Percentiles rank a stretch among this genome's conserved stretches.
phyloP scores from a whole-genome alignment of 176 grass and related monocot genomes.

The Zoysia pacifica region DNA sequence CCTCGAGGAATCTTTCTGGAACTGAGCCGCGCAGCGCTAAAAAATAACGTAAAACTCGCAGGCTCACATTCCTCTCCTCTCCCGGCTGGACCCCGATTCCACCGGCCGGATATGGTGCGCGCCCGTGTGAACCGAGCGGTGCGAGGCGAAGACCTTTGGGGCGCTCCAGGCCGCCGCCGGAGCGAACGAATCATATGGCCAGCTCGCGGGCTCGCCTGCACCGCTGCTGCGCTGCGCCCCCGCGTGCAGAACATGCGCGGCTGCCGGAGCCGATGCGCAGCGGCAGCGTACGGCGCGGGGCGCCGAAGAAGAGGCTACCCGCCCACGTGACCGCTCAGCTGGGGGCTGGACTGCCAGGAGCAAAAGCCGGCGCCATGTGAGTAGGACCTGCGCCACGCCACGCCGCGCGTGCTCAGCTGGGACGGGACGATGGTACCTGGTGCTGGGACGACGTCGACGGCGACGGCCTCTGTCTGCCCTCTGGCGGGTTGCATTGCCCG shows the following conservation, averaged over 20 bases:
- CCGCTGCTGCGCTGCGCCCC: no score
- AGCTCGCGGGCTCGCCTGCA: no score
- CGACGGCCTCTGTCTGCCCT: neutral
- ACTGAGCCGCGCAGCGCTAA: slow-evolving; percentile 11
- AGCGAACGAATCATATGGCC: no score
- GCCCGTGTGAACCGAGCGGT: no score
- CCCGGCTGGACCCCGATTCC: neutral
- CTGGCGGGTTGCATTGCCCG: neutral
- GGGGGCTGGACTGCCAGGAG: neutral
- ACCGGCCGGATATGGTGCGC: neutral
- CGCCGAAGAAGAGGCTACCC: no score
- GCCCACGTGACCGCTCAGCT: slow-evolving; percentile 13
- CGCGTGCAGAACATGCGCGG: no score
- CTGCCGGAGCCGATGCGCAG: no score
- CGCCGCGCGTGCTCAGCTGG: neutral
- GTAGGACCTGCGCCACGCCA: neutral
- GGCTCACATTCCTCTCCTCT: neutral
- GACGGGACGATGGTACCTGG: neutral
- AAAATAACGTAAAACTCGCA: neutral
- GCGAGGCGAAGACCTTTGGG: no score
- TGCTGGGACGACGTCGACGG: neutral
- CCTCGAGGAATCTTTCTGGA: slow-evolving; percentile 26
- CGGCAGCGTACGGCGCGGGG: no score
- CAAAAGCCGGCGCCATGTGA: neutral
- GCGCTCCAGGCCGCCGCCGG: no score